These are phyloP conservation scores for Polytrichum formosum DNA, from an alignment of 225 moss, liverwort and hornwort species.

Conservation along the genomic window DNA sequence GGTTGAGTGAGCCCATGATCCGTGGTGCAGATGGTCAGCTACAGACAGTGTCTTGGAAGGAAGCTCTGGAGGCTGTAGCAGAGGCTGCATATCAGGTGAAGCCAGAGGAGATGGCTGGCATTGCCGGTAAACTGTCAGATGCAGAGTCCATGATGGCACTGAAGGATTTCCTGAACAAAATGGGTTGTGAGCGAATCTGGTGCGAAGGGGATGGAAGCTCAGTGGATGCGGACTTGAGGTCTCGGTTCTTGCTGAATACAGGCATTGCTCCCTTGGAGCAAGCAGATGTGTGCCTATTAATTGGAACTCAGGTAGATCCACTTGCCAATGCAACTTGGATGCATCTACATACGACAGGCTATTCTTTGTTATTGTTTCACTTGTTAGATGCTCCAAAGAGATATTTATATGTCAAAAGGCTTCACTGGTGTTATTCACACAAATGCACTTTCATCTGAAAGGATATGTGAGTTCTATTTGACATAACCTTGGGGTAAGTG, in stretches of 20 bases:
- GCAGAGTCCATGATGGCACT: constrained; percentile 91
- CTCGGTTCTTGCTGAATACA: constrained; percentile 82
- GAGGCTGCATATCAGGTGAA: constrained; percentile 69
- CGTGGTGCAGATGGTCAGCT: constrained; percentile 70
- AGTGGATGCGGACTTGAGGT: constrained; percentile 75
- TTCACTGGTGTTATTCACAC: too few relatives aligned
- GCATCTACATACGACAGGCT: too few relatives aligned
- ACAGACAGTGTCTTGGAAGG: constrained; percentile 76
- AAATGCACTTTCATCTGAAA: too few relatives aligned
- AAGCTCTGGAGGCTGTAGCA: constrained; percentile 78
- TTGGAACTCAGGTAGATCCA: constrained; percentile 74
- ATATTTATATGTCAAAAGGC: too few relatives aligned
- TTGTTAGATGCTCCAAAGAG: too few relatives aligned
- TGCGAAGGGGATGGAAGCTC: constrained; percentile 87
- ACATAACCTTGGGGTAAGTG: too few relatives aligned
- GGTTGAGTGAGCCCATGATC: constrained; percentile 90
- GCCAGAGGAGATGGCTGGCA: constrained; percentile 75
- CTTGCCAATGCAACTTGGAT: too few relatives aligned
- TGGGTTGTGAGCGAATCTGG: constrained; percentile 96
- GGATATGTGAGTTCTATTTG: too few relatives aligned
- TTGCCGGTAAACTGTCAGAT: constrained; percentile 93
- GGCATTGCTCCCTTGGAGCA: constrained; percentile 82
- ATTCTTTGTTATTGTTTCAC: too few relatives aligned
- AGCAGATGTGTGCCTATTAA: constrained; percentile 80
- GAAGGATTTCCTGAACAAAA: constrained; percentile 84